Conservation (phyloP, 306 rosid genomes). For the Prunus mongolica region DNA sequence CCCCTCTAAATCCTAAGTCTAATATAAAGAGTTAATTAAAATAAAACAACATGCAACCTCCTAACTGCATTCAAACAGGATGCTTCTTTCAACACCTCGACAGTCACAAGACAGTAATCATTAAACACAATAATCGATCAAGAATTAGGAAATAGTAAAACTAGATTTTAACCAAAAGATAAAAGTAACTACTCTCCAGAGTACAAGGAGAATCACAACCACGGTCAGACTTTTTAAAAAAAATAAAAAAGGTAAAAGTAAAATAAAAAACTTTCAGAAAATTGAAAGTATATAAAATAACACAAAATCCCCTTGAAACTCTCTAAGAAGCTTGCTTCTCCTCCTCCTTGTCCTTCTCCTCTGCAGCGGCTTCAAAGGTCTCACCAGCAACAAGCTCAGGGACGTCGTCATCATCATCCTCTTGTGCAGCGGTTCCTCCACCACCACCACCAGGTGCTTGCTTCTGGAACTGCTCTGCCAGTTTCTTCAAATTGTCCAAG, state of each 20-base stretch:
- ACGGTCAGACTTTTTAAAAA: conserved; percentile 7
- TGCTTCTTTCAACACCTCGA: too few species aligned
- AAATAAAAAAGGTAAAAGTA: conserved; percentile 8
- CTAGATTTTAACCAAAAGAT: background rate
- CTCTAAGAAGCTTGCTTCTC: conserved; percentile 42
- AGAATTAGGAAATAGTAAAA: background rate
- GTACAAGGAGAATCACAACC: conserved; percentile 14
- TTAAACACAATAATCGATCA: background rate
- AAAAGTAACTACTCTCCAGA: conserved; percentile 19
- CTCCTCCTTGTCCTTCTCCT: conserved; percentile 57
- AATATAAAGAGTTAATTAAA: too few species aligned
- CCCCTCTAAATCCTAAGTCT: too few species aligned
- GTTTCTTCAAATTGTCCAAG: conserved; percentile 86
- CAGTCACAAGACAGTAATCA: background rate
- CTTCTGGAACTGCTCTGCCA: conserved; percentile 87
- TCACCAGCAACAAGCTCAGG: conserved; percentile 86
- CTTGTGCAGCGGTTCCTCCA: conserved; percentile 37
- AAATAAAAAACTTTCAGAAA: conserved; percentile 14
- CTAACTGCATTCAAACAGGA: too few species aligned
- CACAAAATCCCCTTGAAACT: conserved; percentile 34
- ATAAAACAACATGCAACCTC: too few species aligned
- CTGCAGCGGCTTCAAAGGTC: conserved; percentile 87
- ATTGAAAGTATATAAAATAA: conserved; percentile 35
- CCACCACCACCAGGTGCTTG: conserved; percentile 69
- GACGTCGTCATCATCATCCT: conserved; percentile 80